phyloP scores from a whole-genome alignment of 2,329 filamentous ascomycete species.

The Neopestalotiopsis rosae region DNA sequence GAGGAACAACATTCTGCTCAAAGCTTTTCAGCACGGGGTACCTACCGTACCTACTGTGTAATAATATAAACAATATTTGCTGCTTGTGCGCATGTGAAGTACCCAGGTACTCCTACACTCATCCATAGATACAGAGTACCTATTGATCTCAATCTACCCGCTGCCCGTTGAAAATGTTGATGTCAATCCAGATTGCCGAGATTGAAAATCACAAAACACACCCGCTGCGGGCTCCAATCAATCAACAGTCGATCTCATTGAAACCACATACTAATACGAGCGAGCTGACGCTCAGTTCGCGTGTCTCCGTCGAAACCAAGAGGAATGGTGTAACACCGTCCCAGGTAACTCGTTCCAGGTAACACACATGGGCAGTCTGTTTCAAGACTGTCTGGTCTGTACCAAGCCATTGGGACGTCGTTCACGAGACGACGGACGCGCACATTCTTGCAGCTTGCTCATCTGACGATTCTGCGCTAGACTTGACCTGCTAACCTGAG shows the following conservation, averaged over 20 bases:
- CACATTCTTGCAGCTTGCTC: not conserved
- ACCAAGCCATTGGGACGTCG: not conserved
- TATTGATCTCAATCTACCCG: not conserved
- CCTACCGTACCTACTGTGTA: no score
- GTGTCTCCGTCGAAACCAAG: not conserved
- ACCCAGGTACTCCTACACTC: no score
- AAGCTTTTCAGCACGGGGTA: not conserved
- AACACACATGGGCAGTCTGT: not conserved
- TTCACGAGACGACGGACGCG: not conserved
- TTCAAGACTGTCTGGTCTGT: not conserved
- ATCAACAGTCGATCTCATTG: not conserved
- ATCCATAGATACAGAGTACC: no score
- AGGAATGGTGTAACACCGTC: not conserved
- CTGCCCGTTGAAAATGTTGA: not conserved
- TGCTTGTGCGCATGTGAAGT: no score
- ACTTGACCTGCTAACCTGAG: not conserved
- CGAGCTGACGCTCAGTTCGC: not conserved
- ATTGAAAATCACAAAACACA: conserved; percentile 1
- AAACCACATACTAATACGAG: not conserved
- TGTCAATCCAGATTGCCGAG: conserved; percentile 2
- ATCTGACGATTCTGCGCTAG: not conserved
- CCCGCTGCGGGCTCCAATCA: not conserved
- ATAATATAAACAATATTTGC: no score
- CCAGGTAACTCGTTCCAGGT: conserved; percentile 1
- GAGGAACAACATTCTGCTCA: not conserved